Conservation (phyloP, 441 rosid species). For the Jatropha podagrica region DNA sequence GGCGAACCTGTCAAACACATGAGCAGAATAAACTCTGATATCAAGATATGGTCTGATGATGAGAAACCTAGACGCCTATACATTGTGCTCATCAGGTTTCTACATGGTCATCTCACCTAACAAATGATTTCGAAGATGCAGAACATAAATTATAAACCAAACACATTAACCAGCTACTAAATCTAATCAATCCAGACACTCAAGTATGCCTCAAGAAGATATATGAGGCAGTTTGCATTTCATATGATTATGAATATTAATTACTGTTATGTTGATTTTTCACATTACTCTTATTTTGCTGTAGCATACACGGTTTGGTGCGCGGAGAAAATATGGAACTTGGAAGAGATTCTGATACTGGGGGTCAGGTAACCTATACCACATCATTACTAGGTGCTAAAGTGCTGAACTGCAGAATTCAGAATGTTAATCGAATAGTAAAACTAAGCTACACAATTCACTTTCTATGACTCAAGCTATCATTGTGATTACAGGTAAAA, state of each 20-base stretch:
- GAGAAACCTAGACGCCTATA: conserved; percentile 51
- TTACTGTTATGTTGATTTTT: not conserved
- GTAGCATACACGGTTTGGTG: conserved; percentile 64
- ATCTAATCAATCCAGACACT: not conserved
- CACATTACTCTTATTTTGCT: conserved; percentile 8
- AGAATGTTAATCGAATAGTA: not conserved
- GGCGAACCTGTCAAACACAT: conserved; percentile 33
- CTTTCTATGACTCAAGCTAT: not conserved
- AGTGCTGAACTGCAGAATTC: not conserved
- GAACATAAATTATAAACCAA: not conserved
- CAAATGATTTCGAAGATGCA: not conserved
- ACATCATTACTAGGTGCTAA: not conserved
- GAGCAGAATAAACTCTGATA: conserved; percentile 47
- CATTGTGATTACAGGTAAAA: conserved; percentile 49
- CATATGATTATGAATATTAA: not conserved
- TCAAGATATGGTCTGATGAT: conserved; percentile 51
- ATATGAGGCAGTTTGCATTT: not conserved
- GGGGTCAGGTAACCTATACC: conserved; percentile 57
- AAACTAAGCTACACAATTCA: not conserved
- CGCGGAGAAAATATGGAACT: conserved; percentile 88
- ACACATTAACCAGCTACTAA: not conserved
- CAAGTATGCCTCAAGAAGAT: not conserved
- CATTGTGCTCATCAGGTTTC: conserved; percentile 64
- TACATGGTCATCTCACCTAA: not conserved
- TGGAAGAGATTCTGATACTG: conserved; percentile 81